Evolutionary conservation across 2,329 filamentous ascomycete genomes (phyloP), one percentile per base, ranked within the genome.

Genomic region (Colletotrichum ledebouriae): DNA sequence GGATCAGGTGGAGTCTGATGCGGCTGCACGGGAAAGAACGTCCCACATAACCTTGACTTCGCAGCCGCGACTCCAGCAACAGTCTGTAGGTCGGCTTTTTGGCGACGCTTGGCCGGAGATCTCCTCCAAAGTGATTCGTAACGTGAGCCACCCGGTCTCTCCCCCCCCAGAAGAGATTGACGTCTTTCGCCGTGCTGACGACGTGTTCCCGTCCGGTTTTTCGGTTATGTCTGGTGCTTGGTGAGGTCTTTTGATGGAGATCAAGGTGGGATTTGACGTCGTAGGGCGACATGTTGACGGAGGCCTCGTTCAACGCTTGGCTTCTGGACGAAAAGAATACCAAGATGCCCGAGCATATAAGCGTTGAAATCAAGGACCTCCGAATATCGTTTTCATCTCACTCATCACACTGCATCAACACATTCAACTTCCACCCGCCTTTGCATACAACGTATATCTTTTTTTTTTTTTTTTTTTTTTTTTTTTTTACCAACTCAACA

Each of bases 221-320:
- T 25, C 5, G 25, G 25, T 34, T 17, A 29, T 41, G 34, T 20
- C 17, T 13, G 53, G 59, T 59, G 60, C 60, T 49, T 39, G 60
- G n/a, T 41, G 29, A 47, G 55, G 53, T 42, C 60, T 53, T 41
- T 44, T 2, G 46, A 64, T 64, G 53, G 65, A 25, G 17, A 37
- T 11, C 20, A 20, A 41, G 29, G 52, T 46, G n/a, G 41, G 33
- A 55, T 64, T 64, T 67, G 65, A 67, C 65, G 65, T 64, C 47
- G 65, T 17, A 5, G 22, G 17, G 11, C 55, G 41, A 44, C 58
- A 64, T 44, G 61, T 44, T 44, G 58, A 57, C 29, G 15, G 53
- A 47, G 41, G 20, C 12, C 9, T 29, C 46, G n/a, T 39, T 39
- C 41, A 29, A 39, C 55, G 39, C 55, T 59, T 68, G 55, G 42